These are phyloP conservation scores for Diaporthe destruens DNA, from an alignment of 2,329 filamentous ascomycete species.

Conservation along the genomic window DNA sequence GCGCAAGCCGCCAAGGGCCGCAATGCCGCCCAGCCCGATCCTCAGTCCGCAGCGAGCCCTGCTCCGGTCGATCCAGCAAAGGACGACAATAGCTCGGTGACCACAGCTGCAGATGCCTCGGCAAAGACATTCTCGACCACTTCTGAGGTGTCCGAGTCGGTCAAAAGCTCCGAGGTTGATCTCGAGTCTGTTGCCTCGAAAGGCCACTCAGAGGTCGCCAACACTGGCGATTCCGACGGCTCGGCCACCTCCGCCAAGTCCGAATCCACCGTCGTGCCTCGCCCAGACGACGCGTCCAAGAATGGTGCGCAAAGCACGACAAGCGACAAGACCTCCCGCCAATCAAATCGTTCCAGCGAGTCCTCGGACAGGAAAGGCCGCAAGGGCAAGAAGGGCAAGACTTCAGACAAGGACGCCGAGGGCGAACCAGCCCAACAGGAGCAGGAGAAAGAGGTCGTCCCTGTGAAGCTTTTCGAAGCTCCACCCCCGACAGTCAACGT, in stretches of 20 bases:
- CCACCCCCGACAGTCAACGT: slow-evolving; percentile 87
- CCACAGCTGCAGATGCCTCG: slow-evolving; percentile 52
- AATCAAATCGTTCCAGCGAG: slow-evolving; percentile 75
- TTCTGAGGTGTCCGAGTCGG: slow-evolving; percentile 48
- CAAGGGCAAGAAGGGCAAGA: slow-evolving; percentile 72
- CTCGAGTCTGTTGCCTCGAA: slow-evolving; percentile 46
- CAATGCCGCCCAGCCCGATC: slow-evolving; percentile 57
- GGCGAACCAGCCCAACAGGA: slow-evolving; percentile 64
- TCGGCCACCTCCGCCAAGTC: slow-evolving; percentile 54
- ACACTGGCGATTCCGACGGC: slow-evolving; percentile 47
- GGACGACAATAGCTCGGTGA: slow-evolving; percentile 51
- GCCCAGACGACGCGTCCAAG: slow-evolving; percentile 42
- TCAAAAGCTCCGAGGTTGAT: slow-evolving; percentile 45
- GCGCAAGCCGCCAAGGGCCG: slow-evolving; percentile 94
- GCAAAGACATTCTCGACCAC: slow-evolving; percentile 54
- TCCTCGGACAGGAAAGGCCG: slow-evolving; percentile 74
- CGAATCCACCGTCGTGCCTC: slow-evolving; percentile 40
- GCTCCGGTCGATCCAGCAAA: slow-evolving; percentile 51
- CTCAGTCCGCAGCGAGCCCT: slow-evolving; percentile 49
- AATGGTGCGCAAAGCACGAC: slow-evolving; percentile 40
- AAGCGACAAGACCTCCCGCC: slow-evolving; percentile 63
- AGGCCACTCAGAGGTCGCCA: slow-evolving; percentile 48
- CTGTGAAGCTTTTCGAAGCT: slow-evolving; percentile 81
- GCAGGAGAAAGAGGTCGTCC: slow-evolving; percentile 70
- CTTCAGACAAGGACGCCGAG: slow-evolving; percentile 66